Conservation (phyloP, 176 grass and related monocot genomes). For the Microstegium vimineum region DNA sequence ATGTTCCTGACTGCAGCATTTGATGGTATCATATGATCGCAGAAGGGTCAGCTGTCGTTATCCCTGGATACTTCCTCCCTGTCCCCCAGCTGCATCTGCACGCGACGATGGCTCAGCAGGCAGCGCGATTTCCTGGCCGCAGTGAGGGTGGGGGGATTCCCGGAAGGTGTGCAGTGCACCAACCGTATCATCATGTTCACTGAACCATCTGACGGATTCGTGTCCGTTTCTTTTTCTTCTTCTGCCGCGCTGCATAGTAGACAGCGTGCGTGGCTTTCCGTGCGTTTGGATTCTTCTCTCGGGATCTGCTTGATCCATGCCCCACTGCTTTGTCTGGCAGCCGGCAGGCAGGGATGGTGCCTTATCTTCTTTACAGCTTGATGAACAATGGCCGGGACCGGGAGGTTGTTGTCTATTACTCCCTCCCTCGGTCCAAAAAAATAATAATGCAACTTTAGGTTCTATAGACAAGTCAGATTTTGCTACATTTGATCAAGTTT, state of each 20-base stretch:
- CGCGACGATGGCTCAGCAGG: conserved; percentile 6
- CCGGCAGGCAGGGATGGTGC: conserved; percentile 10
- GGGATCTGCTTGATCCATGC: not conserved
- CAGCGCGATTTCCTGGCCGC: conserved; percentile 10
- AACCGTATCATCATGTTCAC: conserved; percentile 25
- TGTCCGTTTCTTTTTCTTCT: conserved; percentile 5
- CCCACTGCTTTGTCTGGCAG: conserved; percentile 24
- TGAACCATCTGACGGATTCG: conserved; percentile 12
- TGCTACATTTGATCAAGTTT: too few relatives aligned
- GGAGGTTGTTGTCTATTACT: not conserved
- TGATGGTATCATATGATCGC: not conserved
- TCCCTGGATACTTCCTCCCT: conserved; percentile 2
- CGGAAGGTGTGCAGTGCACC: conserved; percentile 24
- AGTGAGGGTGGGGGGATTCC: conserved; percentile 23
- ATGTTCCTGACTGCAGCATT: conserved; percentile 1
- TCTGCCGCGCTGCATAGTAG: not conserved
- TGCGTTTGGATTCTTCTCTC: conserved; percentile 31
- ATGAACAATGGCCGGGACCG: not conserved
- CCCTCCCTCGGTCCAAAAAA: too few relatives aligned
- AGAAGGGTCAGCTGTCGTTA: conserved; percentile 25
- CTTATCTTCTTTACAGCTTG: conserved; percentile 25
- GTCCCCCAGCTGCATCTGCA: not conserved
- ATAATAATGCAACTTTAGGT: too few relatives aligned
- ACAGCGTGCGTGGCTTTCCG: conserved; percentile 41
- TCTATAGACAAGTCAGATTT: too few relatives aligned